These are phyloP conservation scores for Geotrichum macrosporum DNA, from an alignment of 1,139 yeast genomes.

Conservation along the genomic window DNA sequence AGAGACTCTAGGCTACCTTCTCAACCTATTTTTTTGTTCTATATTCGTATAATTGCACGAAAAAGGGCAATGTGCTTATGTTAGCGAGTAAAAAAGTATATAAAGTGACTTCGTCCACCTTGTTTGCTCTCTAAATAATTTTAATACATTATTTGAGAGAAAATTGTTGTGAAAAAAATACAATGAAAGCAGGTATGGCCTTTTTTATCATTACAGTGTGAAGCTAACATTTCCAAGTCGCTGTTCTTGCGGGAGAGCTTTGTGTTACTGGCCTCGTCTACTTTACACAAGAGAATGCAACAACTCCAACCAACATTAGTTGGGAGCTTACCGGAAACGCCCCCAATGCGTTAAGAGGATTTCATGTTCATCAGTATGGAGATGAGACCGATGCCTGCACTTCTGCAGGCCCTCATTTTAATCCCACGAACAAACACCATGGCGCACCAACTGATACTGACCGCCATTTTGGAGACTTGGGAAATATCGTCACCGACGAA, in stretches of 20 bases:
- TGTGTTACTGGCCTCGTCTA: conserved; percentile 78
- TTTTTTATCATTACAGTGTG: too few relatives aligned
- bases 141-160: too few relatives aligned
- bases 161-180: too few relatives aligned
- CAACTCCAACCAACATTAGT: conserved; percentile 74
- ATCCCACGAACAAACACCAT: conserved; percentile 84
- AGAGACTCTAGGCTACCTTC: too few relatives aligned
- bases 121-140: too few relatives aligned
- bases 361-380: conserved; percentile 97
- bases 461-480: conserved; percentile 97
- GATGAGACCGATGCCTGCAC: conserved; percentile 98
- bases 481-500: conserved; percentile 84
- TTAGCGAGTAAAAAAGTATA: too few relatives aligned
- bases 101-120: too few relatives aligned
- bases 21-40: too few relatives aligned
- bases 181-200: conserved; percentile 15
- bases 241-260: conserved; percentile 92
- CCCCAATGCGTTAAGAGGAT: conserved; percentile 85
- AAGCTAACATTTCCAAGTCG: conserved; percentile 49
- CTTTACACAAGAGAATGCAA: conserved; percentile 75
- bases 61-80: too few relatives aligned
- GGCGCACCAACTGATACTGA: conserved; percentile 87
- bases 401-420: conserved; percentile 98
- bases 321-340: conserved; percentile 87
- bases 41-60: too few relatives aligned